Base-by-base conservation (phyloP, 495 filamentous ascomycete genomes). In the Poronia punctata region DNA sequence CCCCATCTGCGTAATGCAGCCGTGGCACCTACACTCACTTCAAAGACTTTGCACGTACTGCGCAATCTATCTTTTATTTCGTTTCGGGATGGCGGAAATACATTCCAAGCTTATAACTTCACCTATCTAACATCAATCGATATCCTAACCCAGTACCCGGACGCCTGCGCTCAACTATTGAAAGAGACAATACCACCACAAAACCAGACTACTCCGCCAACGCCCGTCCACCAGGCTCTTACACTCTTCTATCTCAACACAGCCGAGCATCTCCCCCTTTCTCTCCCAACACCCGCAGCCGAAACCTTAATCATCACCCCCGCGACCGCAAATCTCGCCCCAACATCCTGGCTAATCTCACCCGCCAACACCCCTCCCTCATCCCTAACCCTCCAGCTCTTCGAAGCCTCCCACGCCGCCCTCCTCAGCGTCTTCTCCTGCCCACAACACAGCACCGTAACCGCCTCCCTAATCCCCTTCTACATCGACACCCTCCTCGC, bases 201-300 rank as follows among this genome's bases (percentile, higher is more conserved):
- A 66, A 75, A 47, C 63, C 75, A 42, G 20, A 40, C 43, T 18
- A 66, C 67, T 18, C 83, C 95, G 16, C 86, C 92, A 0, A 50
- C 64, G 0, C 84, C 89, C 1, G 66, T 93, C 11, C 79, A 90
- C 49, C 71, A 87, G 32, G 86, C 77, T 47, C 67, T 87, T 8
- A 85, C 94, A 60, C 78, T 95, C 37, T 98, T 84, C 71, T 97
- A 94, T 62, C 75, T 98, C 29, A 95, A 95, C 56, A 79, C 78
- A 2, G 77, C 82, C 9, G 92, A 98, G 55, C 86, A 95, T 53
- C 83, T 97, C 54, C 82, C 85, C 0, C 62, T 86, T 14, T 62
- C 79, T 14, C 62, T 97, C 6, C 64, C 83, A 0, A 71, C 82
- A 2, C 53, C 67, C 7, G 68, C 72, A 14, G 84, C 76, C 53